Evolutionary conservation across 768 basidiomycete genomes (phyloP).

Genomic region (Tulasnella sp.): DNA sequence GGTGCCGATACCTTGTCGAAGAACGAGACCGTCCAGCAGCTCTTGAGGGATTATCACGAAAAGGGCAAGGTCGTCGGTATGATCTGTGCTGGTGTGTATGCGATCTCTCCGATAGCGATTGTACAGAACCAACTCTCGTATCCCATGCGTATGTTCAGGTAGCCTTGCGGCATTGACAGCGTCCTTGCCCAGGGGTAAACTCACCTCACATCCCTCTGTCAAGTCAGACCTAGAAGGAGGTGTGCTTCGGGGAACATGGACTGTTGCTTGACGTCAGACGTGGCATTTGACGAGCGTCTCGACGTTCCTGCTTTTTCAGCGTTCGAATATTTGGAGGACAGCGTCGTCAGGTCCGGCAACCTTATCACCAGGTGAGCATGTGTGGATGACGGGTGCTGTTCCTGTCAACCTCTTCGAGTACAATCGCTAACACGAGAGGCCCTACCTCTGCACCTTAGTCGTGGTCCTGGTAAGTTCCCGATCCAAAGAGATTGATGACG

Average conservation of each 20-base stretch:
- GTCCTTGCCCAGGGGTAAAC: slow-evolving; percentile 44
- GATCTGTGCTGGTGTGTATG: slow-evolving; percentile 63
- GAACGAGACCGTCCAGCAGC: slow-evolving; percentile 45
- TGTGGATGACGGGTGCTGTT: background rate
- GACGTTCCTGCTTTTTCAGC: slow-evolving; percentile 29
- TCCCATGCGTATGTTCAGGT: slow-evolving; percentile 34
- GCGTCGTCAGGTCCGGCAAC: slow-evolving; percentile 60
- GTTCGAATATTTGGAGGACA: slow-evolving; percentile 62
- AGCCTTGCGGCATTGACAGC: slow-evolving; percentile 56
- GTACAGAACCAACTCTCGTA: too few relatives aligned
- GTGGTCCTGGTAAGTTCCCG: slow-evolving; percentile 55
- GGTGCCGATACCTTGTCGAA: slow-evolving; percentile 65
- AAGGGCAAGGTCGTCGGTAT: slow-evolving; percentile 56
- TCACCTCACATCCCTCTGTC: slow-evolving; percentile 74
- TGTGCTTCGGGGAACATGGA: slow-evolving; percentile 23
- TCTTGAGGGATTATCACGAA: slow-evolving; percentile 47
- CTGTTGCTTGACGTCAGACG: background rate
- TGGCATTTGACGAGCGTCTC: background rate
- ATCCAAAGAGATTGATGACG: too few relatives aligned
- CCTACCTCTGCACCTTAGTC: slow-evolving; percentile 31
- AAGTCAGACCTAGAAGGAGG: slow-evolving; percentile 46
- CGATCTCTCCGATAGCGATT: slow-evolving; percentile 20
- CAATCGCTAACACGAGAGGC: background rate
- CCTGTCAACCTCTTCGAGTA: background rate
- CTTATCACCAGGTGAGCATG: slow-evolving; percentile 60